A percentile compares a stretch with the other conserved stretches of the same genome.
phyloP scores from a whole-genome alignment of 768 basidiomycete genomes.

The Kwoniella dendrophila region DNA sequence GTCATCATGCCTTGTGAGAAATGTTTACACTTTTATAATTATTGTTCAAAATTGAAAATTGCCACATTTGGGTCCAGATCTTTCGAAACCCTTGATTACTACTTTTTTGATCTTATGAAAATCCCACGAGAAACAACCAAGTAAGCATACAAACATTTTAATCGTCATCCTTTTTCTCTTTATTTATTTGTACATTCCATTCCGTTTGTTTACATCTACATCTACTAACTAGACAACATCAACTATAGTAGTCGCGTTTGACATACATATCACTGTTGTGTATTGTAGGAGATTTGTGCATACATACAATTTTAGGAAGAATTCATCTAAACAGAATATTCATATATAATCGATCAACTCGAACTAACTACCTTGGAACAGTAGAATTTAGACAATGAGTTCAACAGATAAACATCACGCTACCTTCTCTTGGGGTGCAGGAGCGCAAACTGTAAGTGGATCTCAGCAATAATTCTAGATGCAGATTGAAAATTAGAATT shows the following conservation, averaged over 20 bases:
- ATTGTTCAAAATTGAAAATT: constrained; percentile 1
- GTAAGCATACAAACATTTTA: background rate
- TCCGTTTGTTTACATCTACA: constrained; percentile 11
- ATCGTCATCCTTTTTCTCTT: background rate
- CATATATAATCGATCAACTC: too few relatives aligned
- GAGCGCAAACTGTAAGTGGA: constrained; percentile 41
- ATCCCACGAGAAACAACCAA: background rate
- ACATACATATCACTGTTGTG: too few relatives aligned
- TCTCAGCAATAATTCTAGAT: too few relatives aligned
- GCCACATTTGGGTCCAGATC: constrained; percentile 10
- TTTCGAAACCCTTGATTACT: too few relatives aligned
- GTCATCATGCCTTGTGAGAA: background rate
- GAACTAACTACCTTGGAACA: too few relatives aligned
- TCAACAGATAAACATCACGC: constrained; percentile 13
- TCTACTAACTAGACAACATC: background rate
- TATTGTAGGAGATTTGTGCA: too few relatives aligned
- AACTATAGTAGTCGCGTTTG: background rate
- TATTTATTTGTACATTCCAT: constrained; percentile 6
- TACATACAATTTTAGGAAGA: too few relatives aligned
- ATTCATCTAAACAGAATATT: too few relatives aligned
- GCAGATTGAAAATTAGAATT: too few relatives aligned
- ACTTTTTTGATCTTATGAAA: too few relatives aligned
- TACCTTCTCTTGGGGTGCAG: constrained; percentile 51
- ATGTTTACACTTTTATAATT: background rate
- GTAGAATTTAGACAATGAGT: background rate